These are phyloP conservation scores for Neonectria punicea DNA, from an alignment of 2,329 filamentous ascomycete genomes.

Conservation along the genomic window DNA sequence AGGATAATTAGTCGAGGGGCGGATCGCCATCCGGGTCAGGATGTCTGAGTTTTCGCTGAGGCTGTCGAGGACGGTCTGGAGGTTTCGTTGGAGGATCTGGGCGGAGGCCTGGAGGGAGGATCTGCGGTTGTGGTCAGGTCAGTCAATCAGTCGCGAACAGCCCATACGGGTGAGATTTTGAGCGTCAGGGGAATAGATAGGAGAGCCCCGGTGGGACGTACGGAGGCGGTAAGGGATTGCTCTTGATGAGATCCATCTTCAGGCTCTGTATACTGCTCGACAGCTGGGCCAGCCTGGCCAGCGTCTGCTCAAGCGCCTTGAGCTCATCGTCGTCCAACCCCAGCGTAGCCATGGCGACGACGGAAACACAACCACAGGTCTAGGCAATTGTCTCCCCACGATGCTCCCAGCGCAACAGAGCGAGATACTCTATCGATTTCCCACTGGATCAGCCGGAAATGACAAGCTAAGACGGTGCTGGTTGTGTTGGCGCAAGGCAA, in stretches of 20 bases:
- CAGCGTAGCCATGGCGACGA: slow-evolving; percentile 53
- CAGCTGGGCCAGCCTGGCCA: slow-evolving; percentile 74
- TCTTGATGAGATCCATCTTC: slow-evolving; percentile 67
- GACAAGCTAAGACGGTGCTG: neutral
- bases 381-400: neutral
- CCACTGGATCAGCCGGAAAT: neutral
- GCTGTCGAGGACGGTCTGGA: slow-evolving; percentile 73
- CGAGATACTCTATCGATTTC: neutral
- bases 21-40: slow-evolving; percentile 76
- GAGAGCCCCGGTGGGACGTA: slow-evolving; percentile 50
- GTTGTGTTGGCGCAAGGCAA: neutral
- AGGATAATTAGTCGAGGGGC: slow-evolving; percentile 80
- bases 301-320: slow-evolving; percentile 76
- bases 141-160: neutral
- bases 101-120: slow-evolving; percentile 78
- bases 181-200: neutral
- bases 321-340: slow-evolving; percentile 67
- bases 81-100: slow-evolving; percentile 76
- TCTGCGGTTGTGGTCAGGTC: slow-evolving; percentile 53
- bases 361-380: neutral
- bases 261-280: slow-evolving; percentile 75
- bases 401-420: neutral
- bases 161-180: slow-evolving; percentile 7
- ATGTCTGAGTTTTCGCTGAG: slow-evolving; percentile 73
- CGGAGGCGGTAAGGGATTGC: slow-evolving; percentile 75